Percentiles rank a stretch among this genome's conserved stretches.
These are phyloP conservation scores for Juglanconis oblonga DNA, from an alignment of 2,329 filamentous ascomycete species.

Conservation along the genomic window DNA sequence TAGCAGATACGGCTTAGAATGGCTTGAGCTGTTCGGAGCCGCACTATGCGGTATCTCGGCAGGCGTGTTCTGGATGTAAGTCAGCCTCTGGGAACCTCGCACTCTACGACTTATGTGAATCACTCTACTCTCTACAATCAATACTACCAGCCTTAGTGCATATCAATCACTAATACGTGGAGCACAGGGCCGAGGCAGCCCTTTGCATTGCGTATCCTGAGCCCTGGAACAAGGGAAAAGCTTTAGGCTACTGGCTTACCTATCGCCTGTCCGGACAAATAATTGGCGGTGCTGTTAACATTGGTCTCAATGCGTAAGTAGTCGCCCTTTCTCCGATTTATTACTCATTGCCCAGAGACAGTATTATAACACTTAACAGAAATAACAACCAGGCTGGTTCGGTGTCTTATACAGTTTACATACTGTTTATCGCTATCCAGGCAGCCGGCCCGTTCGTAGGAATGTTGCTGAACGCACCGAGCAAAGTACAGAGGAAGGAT, in stretches of 20 bases:
- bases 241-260: slow-evolving; percentile 66
- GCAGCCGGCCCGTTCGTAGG: slow-evolving; percentile 62
- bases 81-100: neutral
- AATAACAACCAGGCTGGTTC: slow-evolving; percentile 56
- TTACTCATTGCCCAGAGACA: neutral
- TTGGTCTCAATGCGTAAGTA: slow-evolving; percentile 54
- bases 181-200: slow-evolving; percentile 57
- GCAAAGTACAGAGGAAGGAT: slow-evolving; percentile 62
- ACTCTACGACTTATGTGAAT: no score
- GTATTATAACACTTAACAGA: slow-evolving; percentile 22
- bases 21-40: slow-evolving; percentile 67
- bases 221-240: slow-evolving; percentile 62
- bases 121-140: no score
- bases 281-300: slow-evolving; percentile 68
- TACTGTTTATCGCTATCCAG: slow-evolving; percentile 70
- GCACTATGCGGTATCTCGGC: slow-evolving; percentile 68
- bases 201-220: slow-evolving; percentile 72
- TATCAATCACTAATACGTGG: neutral
- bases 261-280: slow-evolving; percentile 46
- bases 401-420: slow-evolving; percentile 66
- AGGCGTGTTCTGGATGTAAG: slow-evolving; percentile 67
- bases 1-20: slow-evolving; percentile 66
- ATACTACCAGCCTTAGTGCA: no score
- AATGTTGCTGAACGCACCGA: slow-evolving; percentile 58
- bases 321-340: neutral